Evolutionary conservation across 768 basidiomycete genomes (phyloP), one percentile per base, ranked within the genome.

Genomic region (Chiua virens): DNA sequence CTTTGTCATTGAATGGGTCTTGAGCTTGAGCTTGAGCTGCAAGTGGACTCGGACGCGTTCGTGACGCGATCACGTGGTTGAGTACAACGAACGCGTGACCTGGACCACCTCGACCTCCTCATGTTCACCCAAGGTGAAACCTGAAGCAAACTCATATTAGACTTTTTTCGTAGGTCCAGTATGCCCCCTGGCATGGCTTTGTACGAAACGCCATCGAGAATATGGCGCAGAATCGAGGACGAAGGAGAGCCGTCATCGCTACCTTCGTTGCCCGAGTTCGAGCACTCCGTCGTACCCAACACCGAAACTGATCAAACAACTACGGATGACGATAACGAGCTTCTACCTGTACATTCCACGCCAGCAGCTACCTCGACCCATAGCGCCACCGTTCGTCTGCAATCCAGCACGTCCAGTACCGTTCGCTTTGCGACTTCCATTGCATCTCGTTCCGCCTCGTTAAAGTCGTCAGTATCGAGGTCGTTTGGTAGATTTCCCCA

Each of bases 141-240:
- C 30, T 41, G 32, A 45, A 45, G 39, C 30, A 4, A 36, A 21
- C 41, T 46, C 43, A 38, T 8, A 15, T 15, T 8, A 37, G 4
- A 27, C 27, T 23, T 45, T 51, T 21, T n/a, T 42, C 15, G 37
- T 53, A 55, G 41, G 50, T 35, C n/a, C 35, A 22, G 40, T 44
- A 15, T 10, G 8, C 28, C 40, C 53, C 39, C 21, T 14, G 36
- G 23, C 71, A 76, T 83, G 61, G 75, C 75, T 15, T 68, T 80
- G 70, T 75, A 83, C 23, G 90, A 93, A 69, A 93, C 90, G 15
- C 90, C 90, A 1, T 92, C 91, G 22, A 77, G 89, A 39, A 84
- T 93, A 62, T 89, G 86, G 86, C 79, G 90, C 25, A 80, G 91
- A 41, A 91, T 93, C 45, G 82, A 92, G 66, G 86, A 90, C 58